phyloP scores from a whole-genome alignment of 164 flowering plant genomes.

The Vitis labrusca region DNA sequence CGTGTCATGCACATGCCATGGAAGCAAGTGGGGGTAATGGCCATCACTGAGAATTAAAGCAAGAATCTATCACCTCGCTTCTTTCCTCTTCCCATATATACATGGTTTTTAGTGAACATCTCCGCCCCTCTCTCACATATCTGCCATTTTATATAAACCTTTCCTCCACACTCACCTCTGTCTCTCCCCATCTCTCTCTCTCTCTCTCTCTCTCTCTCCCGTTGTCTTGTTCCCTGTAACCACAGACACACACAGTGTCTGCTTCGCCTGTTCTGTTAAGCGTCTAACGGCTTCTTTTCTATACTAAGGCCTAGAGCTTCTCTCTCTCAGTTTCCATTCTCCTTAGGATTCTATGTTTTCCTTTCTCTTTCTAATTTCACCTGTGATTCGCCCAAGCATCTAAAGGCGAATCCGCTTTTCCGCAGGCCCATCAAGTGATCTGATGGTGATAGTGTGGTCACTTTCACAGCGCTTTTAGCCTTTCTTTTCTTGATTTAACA shows the following conservation, averaged over 20 bases:
- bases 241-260: neutral
- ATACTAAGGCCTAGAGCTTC: neutral
- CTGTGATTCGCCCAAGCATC: neutral
- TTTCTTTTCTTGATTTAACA: conserved; percentile 25
- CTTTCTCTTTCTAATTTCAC: neutral
- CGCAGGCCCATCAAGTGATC: neutral
- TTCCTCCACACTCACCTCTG: neutral
- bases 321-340: neutral
- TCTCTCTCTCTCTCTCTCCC: conserved; percentile 5
- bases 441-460: conserved; percentile 53
- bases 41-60: too few relatives aligned
- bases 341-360: conserved; percentile 1
- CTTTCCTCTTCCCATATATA: too few relatives aligned
- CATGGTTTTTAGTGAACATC: too few relatives aligned
- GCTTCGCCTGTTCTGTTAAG: neutral
- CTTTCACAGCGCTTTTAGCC: conserved; percentile 24
- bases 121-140: too few relatives aligned
- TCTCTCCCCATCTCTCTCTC: neutral
- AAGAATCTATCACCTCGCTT: too few relatives aligned
- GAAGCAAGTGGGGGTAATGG: too few relatives aligned
- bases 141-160: too few relatives aligned
- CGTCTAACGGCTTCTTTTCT: neutral
- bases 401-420: neutral
- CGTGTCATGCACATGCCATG: too few relatives aligned
- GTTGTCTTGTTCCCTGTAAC: neutral